phyloP scores from a whole-genome alignment of 2,329 filamentous ascomycete species.

The Chrysoporthe puriensis region DNA sequence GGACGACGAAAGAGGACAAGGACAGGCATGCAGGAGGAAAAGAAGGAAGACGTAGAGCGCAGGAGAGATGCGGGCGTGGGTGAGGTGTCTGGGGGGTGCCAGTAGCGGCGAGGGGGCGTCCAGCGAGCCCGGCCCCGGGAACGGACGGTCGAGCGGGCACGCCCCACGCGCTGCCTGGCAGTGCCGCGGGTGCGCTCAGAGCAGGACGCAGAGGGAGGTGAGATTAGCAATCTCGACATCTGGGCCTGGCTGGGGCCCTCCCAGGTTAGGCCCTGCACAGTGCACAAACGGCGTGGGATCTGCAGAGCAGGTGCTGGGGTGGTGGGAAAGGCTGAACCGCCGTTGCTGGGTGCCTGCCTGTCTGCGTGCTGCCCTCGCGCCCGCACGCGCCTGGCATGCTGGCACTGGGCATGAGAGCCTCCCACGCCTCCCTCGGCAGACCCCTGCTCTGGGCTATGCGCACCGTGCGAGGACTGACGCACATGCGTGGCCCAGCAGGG shows the following conservation, averaged over 20 bases:
- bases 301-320: conserved; percentile 5
- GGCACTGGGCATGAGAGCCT: no score
- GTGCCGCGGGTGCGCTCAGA: not conserved
- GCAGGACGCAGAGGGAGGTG: conserved; percentile 26
- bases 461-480: conserved; percentile 1
- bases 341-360: not conserved
- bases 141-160: conserved; percentile 12
- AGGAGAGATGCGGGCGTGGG: conserved; percentile 9
- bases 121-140: conserved; percentile 5
- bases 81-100: conserved; percentile 5
- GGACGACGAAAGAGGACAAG: conserved; percentile 18
- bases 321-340: not conserved
- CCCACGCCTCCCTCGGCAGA: not conserved
- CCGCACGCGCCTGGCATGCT: no score
- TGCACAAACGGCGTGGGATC: not conserved
- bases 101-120: not conserved
- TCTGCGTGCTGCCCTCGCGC: not conserved
- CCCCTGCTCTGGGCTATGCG: not conserved
- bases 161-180: conserved; percentile 9
- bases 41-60: conserved; percentile 4
- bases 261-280: not conserved
- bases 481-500: not conserved
- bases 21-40: conserved; percentile 23
- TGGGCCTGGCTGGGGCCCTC: conserved; percentile 5
- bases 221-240: conserved; percentile 29